phyloP scores from a whole-genome alignment of 208 protist species.

The Phytomonas sp. region DNA sequence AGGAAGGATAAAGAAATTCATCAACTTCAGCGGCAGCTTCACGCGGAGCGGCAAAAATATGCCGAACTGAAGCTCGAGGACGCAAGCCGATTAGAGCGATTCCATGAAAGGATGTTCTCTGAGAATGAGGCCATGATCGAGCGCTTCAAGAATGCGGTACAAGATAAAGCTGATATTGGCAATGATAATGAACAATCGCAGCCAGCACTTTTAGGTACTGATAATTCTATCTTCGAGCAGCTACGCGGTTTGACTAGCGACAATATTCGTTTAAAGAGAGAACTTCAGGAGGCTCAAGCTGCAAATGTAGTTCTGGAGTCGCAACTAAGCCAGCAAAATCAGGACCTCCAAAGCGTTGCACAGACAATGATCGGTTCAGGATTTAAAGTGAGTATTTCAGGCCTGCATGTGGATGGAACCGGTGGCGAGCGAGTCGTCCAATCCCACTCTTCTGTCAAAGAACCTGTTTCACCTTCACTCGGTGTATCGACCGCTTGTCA shows the following conservation, averaged over 20 bases:
- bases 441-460: not conserved
- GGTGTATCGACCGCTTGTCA: not conserved
- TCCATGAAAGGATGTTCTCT: conserved; percentile 78
- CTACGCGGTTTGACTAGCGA: conserved; percentile 58
- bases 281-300: conserved; percentile 50
- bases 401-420: not conserved
- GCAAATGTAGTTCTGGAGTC: conserved; percentile 68
- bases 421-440: not conserved
- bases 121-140: conserved; percentile 82
- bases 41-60: conserved; percentile 58
- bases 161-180: conserved; percentile 33
- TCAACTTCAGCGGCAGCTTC: conserved; percentile 68
- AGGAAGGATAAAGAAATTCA: conserved; percentile 62
- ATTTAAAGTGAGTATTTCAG: conserved; percentile 2
- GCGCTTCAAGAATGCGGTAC: conserved; percentile 67
- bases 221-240: conserved; percentile 33
- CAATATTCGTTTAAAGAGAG: conserved; percentile 47
- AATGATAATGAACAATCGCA: conserved; percentile 7
- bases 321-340: conserved; percentile 52
- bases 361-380: not conserved
- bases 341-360: conserved; percentile 17
- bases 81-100: conserved; percentile 65
- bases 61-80: conserved; percentile 67
- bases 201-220: conserved; percentile 11
- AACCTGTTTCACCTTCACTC: not conserved